A percentile compares a stretch with the other conserved stretches of the same genome.
These are phyloP conservation scores for Cryptococcus jaspeensis DNA, from an alignment of 1,284 basidiomycete species.

Conservation along the genomic window DNA sequence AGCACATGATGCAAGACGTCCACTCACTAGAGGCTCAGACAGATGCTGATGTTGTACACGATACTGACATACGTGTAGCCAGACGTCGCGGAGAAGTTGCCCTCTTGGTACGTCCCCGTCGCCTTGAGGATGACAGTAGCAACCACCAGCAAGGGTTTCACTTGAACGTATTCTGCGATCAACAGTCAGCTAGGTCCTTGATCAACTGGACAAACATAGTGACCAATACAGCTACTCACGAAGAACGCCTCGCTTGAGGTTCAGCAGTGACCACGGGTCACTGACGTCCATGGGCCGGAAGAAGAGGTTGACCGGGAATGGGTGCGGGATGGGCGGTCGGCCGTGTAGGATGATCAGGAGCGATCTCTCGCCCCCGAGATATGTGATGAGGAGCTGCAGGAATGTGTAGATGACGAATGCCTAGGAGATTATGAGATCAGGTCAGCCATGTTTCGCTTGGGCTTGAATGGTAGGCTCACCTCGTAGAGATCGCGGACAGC, in stretches of 20 bases:
- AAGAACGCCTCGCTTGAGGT: conserved; percentile 89
- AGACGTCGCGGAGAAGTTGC: conserved; percentile 74
- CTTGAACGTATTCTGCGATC: conserved; percentile 84
- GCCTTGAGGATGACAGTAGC: conserved; percentile 84
- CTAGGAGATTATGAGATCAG: conserved; percentile 51
- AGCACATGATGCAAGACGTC: neutral
- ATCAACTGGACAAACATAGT: no score
- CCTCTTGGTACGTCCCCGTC: conserved; percentile 84
- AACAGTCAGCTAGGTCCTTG: neutral
- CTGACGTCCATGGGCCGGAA: conserved; percentile 73
- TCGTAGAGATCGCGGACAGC: conserved; percentile 94
- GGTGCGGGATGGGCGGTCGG: conserved; percentile 77
- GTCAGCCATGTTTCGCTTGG: neutral
- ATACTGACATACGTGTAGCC: conserved; percentile 91
- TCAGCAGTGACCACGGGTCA: conserved; percentile 91
- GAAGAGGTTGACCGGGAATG: conserved; percentile 80
- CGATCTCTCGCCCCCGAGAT: conserved; percentile 89
- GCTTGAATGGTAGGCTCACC: conserved; percentile 54
- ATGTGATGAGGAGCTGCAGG: conserved; percentile 75
- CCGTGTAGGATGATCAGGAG: conserved; percentile 89
- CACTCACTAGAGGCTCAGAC: conserved; percentile 50
- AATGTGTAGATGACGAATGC: conserved; percentile 97
- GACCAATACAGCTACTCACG: conserved; percentile 61
- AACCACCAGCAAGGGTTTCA: conserved; percentile 86
- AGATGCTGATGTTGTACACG: conserved; percentile 62